Percentiles rank a stretch among this genome's conserved stretches.
These are phyloP conservation scores for Chlorella sp. DNA, from an alignment of 139 green algal species.

Conservation along the genomic window DNA sequence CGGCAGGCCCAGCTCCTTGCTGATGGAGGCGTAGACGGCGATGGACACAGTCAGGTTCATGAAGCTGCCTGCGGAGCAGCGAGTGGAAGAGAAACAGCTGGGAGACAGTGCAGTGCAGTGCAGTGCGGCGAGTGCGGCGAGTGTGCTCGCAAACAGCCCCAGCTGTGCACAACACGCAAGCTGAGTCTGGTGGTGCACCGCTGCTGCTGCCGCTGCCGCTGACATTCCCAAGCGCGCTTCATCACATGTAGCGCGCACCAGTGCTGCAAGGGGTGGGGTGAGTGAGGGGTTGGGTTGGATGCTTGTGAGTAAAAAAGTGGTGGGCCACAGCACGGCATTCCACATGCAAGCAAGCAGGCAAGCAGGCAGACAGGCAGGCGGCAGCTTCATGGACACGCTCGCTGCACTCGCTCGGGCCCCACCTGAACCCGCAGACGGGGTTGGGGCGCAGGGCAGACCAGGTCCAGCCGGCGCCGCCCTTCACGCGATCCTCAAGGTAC, in stretches of 20 bases:
- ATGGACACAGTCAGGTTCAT: constrained; percentile 38
- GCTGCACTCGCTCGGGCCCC: too few species aligned
- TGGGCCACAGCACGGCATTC: too few species aligned
- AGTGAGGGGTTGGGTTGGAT: too few species aligned
- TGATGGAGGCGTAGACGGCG: constrained; percentile 29
- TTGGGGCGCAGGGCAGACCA: constrained; percentile 42
- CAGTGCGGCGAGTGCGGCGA: neutral
- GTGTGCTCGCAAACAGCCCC: neutral
- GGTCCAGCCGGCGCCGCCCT: constrained; percentile 10
- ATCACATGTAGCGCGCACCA: too few species aligned
- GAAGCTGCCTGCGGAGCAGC: constrained; percentile 2
- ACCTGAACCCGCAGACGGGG: constrained; percentile 38
- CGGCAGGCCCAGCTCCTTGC: constrained; percentile 38
- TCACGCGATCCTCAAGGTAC: constrained; percentile 22
- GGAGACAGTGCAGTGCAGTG: neutral
- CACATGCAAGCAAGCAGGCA: too few species aligned
- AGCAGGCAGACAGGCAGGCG: too few species aligned
- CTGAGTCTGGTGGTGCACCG: too few species aligned
- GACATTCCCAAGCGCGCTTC: too few species aligned
- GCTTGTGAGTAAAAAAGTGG: too few species aligned
- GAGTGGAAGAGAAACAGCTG: neutral
- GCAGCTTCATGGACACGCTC: neutral
- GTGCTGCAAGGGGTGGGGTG: too few species aligned
- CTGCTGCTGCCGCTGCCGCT: too few species aligned
- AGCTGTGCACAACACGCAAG: too few species aligned